Evolutionary conservation across 768 basidiomycete species (phyloP), one percentile per base, ranked within the genome.

Genomic region (Lactifluus echinatus): DNA sequence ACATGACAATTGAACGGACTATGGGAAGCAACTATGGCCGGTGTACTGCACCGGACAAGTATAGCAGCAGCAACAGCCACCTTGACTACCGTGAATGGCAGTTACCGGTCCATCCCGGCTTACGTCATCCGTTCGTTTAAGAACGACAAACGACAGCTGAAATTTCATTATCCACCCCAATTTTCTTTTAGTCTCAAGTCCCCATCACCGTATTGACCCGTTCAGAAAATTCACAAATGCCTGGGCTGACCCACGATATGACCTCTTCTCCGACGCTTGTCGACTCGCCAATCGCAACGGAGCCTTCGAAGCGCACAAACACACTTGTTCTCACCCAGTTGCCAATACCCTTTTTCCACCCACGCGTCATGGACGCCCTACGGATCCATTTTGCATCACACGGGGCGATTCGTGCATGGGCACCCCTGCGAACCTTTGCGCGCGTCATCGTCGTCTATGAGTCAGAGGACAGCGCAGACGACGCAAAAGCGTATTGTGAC

Each of bases 381-480:
- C 77, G 74, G 40, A 71, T 76, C 21, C 85, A 94, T 67, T 97
- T 98, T 67, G 74, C 74, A 3, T 66, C 76, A 2, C 93, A 86
- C 63, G 95, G 96, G 17, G 73, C 77, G 24, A 82, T 99, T n/a
- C 84, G 88, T 65, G 80, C 85, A 64, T 99, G 94, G 93, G 90
- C 88, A 0, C 92, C 93, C 3, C 71, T 98, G 5, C 81, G 79
- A 19, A 84, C 82, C 6, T 92, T 97, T 65, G 80, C 82, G 1
- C 79, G 94, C 28, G 85, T 93, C 31, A 81, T 97, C 55, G 71
- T 95, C 21, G 90, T 96, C 1, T 97, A 84, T 67, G 75, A 77
- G 24, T 67, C 69, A 12, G 82, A 83, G 17, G 78, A 80, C 19
- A 74, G 79, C 40, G 89, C 85, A 0, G 85, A 87, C 66, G 68